Base-by-base conservation (phyloP, 768 basidiomycete genomes). In the Rhodotorula babjevae region DNA sequence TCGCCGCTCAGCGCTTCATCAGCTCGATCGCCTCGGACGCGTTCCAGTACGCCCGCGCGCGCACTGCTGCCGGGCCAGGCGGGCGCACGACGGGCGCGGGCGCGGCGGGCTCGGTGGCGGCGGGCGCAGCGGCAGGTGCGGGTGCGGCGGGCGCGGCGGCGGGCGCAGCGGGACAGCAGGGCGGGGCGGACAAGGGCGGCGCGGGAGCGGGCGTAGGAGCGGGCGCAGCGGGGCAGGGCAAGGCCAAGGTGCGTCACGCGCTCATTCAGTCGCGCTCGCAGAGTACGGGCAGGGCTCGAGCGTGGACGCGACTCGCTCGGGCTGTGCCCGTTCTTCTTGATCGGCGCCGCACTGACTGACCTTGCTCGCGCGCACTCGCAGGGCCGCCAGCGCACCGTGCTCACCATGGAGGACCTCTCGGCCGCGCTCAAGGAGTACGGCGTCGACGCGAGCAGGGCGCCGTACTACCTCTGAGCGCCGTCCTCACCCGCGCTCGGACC, bases 1-100 rank as follows among this genome's bases (percentile, higher is more conserved):
- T 98, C 21, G 94, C 96, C 6, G 93, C 96, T 0, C 96, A 99
- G 79, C 97, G 98, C 79, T 98, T 99, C 80, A 89, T 98, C 57
- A 91, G 93, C 14, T 95, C 98, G 79, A 94, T 99, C 67, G 90
- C 95, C 6, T 87, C 91, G 4, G 96, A 99, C 80, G 93, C 96
- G 18, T 98, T 92, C 82, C 93, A 97, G 79, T 95, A 97, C 82
- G 96, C 96, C 15, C 90, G 95, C 44, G 91, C 98, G 78, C 88
- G 96, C 50, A 91, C 92, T 2, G 95, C 92, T 71, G 92, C 91
- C 49, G 76, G 77, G 0, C 80, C 88, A 6, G 14, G 40, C 1
- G 59, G 59, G 1, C 23, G 59, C 11, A 36, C 59, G 12, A 56
- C n/a, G 27, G 55, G n/a, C 16, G 29, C 27, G 11, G 87, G 89